Evolutionary conservation across 148 eudicot genomes (phyloP), one percentile per base, ranked within the genome.

Genomic region (Vaccinium corymbosum): DNA sequence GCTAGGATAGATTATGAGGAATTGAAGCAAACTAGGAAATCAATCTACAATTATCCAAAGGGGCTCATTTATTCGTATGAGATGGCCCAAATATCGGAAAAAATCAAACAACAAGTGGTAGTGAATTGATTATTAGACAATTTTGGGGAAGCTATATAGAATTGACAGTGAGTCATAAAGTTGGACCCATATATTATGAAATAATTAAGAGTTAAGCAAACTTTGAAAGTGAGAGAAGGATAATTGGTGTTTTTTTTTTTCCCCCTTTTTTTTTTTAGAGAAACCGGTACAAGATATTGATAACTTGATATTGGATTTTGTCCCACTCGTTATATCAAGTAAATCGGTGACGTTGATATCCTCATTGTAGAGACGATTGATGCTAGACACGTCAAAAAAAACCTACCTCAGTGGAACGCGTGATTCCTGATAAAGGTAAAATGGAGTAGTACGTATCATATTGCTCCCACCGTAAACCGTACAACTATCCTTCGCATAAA

Each of bases 141-240:
- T 38, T 72, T 72, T 72, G 50, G 48, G 76, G 76, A 38, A 72
- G 16, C n/a, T 27, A 17, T 38, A 13, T 38, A 13, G 20, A 15
- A 35, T 35, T 72, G 71, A 66, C 20, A 25, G 10, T 50, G 9
- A 49, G 10, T 49, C 75, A 52, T 17, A 50, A 66, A 14, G 25
- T 11, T 76, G 48, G 80, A 55, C 81, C 55, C 84, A 74, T 81
- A 55, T 78, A 74, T 55, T 53, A 22, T 17, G 14, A 15, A 59
- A 61, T 61, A 4, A 6, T 61, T 20, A 61, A 0, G 1, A 1
- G 74, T 25, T 72, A 1, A 38, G 76, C 17, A 2, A 66, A 29
- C 46, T 64, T 38, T n/a, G 42, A 68, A 27, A 68, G 42, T 13
- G 32, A 68, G 73, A 29, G 16, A 68, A 13, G 7, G 15, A 22